Percentiles rank a stretch among this genome's conserved stretches.
phyloP scores from a whole-genome alignment of 1,139 yeast species.

The Pichia sp. region DNA sequence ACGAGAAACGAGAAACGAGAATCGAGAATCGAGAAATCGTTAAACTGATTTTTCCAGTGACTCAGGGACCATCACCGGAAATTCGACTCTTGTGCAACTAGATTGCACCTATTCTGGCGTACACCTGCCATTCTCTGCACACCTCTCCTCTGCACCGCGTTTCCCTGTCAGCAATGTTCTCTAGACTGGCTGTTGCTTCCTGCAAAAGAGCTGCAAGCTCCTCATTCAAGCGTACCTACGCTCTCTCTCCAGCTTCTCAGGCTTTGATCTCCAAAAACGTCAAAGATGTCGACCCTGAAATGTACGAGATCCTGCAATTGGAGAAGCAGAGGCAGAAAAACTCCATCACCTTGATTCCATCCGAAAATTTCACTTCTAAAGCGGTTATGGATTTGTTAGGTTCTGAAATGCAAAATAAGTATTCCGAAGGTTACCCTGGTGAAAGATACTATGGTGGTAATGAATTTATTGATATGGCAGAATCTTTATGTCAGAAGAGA shows the following conservation, averaged over 20 bases:
- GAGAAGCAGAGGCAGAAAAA: slow-evolving; percentile 82
- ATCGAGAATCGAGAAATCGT: no score
- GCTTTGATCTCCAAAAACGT: slow-evolving; percentile 58
- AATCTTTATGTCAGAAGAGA: slow-evolving; percentile 80
- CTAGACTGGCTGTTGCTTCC: slow-evolving; percentile 2
- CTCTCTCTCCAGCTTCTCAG: slow-evolving; percentile 43
- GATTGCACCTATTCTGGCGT: no score
- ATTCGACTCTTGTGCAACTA: no score
- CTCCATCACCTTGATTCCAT: slow-evolving; percentile 86
- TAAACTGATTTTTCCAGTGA: no score
- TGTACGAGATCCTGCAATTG: slow-evolving; percentile 61
- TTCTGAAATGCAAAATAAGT: slow-evolving; percentile 94
- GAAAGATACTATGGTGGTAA: slow-evolving; percentile 97
- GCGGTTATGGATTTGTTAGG: slow-evolving; percentile 93
- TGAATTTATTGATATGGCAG: slow-evolving; percentile 87
- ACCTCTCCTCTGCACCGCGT: background rate
- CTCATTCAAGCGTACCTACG: slow-evolving; percentile 31
- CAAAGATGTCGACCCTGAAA: slow-evolving; percentile 73
- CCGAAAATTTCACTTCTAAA: slow-evolving; percentile 90
- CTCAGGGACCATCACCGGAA: no score
- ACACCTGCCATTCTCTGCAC: background rate
- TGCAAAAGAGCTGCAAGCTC: slow-evolving; percentile 1
- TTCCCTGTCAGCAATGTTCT: background rate
- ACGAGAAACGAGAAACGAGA: no score
- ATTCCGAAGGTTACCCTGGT: slow-evolving; percentile 98